These are phyloP conservation scores for Annulohypoxylon stygium DNA, from an alignment of 495 filamentous ascomycete genomes.

Conservation along the genomic window DNA sequence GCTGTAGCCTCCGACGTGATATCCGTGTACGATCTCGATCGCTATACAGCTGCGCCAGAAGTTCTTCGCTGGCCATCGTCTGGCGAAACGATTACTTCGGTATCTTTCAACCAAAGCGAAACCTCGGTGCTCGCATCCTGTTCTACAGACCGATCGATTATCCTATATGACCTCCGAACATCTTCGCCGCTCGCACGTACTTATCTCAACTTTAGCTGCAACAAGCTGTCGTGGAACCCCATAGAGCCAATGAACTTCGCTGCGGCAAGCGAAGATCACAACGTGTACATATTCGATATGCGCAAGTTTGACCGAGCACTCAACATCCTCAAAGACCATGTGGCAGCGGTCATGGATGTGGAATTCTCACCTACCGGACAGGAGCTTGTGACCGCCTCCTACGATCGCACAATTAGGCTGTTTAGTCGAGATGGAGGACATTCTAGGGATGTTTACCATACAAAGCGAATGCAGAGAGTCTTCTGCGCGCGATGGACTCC, in stretches of 20 bases:
- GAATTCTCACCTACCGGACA: conserved; percentile 95
- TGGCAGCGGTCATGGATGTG: conserved; percentile 96
- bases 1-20: conserved; percentile 84
- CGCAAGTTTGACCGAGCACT: conserved; percentile 83
- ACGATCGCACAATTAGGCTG: conserved; percentile 74
- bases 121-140: conserved; percentile 88
- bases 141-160: conserved; percentile 85
- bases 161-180: conserved; percentile 89
- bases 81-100: conserved; percentile 89
- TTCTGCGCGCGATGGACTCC: conserved; percentile 88
- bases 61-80: conserved; percentile 87
- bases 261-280: conserved; percentile 76
- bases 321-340: conserved; percentile 96
- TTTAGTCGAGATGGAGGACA: conserved; percentile 86
- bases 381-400: conserved; percentile 90
- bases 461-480: conserved; percentile 97
- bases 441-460: conserved; percentile 95
- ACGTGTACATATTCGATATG: conserved; percentile 83
- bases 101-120: conserved; percentile 94
- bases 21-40: conserved; percentile 87
- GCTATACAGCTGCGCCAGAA: conserved; percentile 80
- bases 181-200: conserved; percentile 83
- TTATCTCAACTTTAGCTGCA: conserved; percentile 82
- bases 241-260: conserved; percentile 96
- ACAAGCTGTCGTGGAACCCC: conserved; percentile 92